Evolutionary conservation across 1,139 yeast genomes (phyloP), one percentile per base, ranked within the genome.

Genomic region (Geotrichum carabidarum): DNA sequence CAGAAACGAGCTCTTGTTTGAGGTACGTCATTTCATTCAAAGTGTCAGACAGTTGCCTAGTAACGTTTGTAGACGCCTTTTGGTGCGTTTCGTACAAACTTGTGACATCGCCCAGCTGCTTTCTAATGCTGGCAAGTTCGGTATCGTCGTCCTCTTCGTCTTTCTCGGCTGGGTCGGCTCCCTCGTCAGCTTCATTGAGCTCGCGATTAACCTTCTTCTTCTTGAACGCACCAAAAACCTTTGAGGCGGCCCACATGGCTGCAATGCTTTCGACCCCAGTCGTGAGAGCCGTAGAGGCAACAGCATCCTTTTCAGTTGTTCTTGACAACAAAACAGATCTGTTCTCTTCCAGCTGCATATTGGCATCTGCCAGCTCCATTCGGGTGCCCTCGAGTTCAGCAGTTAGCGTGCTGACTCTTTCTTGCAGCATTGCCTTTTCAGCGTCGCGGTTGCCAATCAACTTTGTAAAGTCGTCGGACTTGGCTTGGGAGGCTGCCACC

Each of bases 51-150:
- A 68, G 60, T 32, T 68, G 67, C 17, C 47, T 51, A 0, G 63
- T 60, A 8, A 69, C 65, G 53, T 59, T 60, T n/a, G 61, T 68
- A n/a, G 69, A 64, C 1, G 72, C 72, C n/a, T 59, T 60, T 58
- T 61, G 63, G 53, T 70, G 72, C 14, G 63, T 40, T 50, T 62
- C 66, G 51, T 68, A 69, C 17, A 68, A 60, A 49, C 62, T 47
- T n/a, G 53, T 57, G 15, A 63, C 59, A 8, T 62, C 61, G 2
- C 55, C 62, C 35, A 65, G 55, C 53, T 61, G 60, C n/a, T 51
- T 51, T 36, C 60, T 63, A 35, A 65, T 56, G 12, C 56, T 60
- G 4, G 56, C 50, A 43, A 56, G 40, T 35, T 60, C 56, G 4
- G 64, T 62, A 43, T 62, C 61, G 8, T 55, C 63, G 7, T 58